phyloP scores from a whole-genome alignment of 2,329 filamentous ascomycete species.

The Alternaria angustiovoidea region DNA sequence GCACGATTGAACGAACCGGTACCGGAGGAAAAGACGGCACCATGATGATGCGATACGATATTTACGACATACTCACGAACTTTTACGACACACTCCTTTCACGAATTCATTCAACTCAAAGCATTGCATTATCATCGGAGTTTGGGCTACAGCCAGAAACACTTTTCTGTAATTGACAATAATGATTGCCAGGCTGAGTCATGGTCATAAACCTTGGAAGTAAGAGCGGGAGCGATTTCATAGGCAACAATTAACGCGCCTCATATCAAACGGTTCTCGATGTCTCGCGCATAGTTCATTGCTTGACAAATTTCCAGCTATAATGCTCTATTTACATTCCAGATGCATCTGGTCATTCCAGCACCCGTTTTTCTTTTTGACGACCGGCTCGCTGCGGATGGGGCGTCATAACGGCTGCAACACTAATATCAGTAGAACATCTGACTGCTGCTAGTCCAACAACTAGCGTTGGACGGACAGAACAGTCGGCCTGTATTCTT shows the following conservation, averaged over 20 bases:
- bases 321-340: neutral
- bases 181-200: neutral
- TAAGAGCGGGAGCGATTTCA: neutral
- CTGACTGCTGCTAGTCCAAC: neutral
- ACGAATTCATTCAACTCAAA: neutral
- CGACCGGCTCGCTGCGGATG: neutral
- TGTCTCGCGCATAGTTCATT: neutral
- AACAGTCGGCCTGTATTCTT: neutral
- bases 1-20: conserved; percentile 9
- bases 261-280: neutral
- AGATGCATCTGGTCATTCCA: neutral
- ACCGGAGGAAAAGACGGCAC: neutral
- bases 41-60: neutral
- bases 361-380: neutral
- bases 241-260: neutral
- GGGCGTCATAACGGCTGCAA: neutral
- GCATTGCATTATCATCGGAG: conserved; percentile 13
- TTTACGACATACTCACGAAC: conserved; percentile 1
- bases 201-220: neutral
- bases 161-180: neutral
- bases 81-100: neutral
- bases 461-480: neutral
- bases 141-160: neutral
- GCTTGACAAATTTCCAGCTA: neutral
- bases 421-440: neutral